Conservation (phyloP, 257 asterid genomes). For the Sherardia arvensis region DNA sequence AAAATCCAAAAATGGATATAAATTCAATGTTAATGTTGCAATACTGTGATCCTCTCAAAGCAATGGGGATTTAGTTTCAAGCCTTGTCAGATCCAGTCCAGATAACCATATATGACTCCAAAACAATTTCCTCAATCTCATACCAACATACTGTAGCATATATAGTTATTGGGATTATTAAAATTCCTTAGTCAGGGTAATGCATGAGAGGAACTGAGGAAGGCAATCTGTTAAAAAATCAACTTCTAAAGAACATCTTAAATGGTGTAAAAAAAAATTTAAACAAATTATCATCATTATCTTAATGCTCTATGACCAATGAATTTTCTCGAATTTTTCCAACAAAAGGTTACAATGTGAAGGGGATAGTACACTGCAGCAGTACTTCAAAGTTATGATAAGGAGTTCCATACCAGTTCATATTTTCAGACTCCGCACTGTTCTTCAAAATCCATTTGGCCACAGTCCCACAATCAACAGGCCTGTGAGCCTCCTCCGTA, state of each 20-base stretch:
- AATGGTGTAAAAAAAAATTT: not conserved
- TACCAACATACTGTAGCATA: not conserved
- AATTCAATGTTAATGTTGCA: not conserved
- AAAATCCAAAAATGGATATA: not conserved
- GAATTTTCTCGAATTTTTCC: too few species aligned
- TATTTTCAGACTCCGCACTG: constrained; percentile 98
- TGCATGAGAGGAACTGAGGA: not conserved
- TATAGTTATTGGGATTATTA: not conserved
- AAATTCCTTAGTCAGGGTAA: not conserved
- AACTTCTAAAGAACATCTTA: not conserved
- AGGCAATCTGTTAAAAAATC: not conserved
- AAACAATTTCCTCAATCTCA: not conserved
- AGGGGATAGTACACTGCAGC: not conserved
- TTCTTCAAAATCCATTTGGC: constrained; percentile 89
- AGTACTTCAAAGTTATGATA: not conserved
- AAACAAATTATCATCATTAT: not conserved
- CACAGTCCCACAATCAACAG: constrained; percentile 92
- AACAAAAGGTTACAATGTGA: not conserved
- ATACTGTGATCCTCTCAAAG: not conserved
- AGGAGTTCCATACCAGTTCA: constrained; percentile 65
- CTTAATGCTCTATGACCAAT: not conserved
- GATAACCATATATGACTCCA: not conserved
- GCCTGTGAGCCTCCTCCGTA: constrained; percentile 98
- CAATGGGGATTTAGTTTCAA: not conserved
- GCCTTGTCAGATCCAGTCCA: not conserved